Base-by-base conservation (phyloP, 108 stramenopile species). In the Fistulifera solaris region DNA sequence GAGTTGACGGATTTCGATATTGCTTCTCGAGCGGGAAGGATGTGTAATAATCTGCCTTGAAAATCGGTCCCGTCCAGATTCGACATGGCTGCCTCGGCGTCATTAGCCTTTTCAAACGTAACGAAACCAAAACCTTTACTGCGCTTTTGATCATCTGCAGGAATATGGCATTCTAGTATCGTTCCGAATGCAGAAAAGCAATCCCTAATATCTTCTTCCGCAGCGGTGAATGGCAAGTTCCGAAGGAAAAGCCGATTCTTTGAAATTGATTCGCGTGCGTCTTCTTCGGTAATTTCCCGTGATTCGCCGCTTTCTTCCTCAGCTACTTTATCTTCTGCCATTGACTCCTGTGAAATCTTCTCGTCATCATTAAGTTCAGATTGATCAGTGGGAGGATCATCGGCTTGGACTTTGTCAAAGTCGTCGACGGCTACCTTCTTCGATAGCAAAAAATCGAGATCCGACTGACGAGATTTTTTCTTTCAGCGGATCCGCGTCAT, bases 121-220 rank as follows among this genome's bases (percentile, higher is more conserved):
- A 97, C 73, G 72, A 98, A 99, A 12, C 79, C 97, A 71, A 95
- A 98, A 7, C 99, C 99, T 45, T 96, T 96, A 58, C 80, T 81
- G 19, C 77, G 68, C 57, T 85, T 83, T 35, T 72, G 68, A 58
- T 92, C 92, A 59, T 97, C 96, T 18, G 93, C 80, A 26, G 97
- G 96, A n/a, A 97, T 77, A 57, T 96, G 96, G 40, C 85, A 93
- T 22, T 94, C 84, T 0, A 67, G 48, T 16, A 98, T 58, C 26
- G 40, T 57, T 41, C 95, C 95, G 58, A 70, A 83, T 13, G 66
- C 26, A 16, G 71, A 69, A 55, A 96, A 97, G 54, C 63, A 61
- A 50, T 92, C 79, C 46, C 64, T 51, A n/a, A 99, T 55, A 25
- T 97, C 94, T 31, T 96, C 96, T 57, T 96, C 95, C 5, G 93